A percentile compares a stretch with the other conserved stretches of the same genome.
Evolutionary conservation across 257 asterid genomes (phyloP).

Genomic region (Solanum ossicruentum): DNA sequence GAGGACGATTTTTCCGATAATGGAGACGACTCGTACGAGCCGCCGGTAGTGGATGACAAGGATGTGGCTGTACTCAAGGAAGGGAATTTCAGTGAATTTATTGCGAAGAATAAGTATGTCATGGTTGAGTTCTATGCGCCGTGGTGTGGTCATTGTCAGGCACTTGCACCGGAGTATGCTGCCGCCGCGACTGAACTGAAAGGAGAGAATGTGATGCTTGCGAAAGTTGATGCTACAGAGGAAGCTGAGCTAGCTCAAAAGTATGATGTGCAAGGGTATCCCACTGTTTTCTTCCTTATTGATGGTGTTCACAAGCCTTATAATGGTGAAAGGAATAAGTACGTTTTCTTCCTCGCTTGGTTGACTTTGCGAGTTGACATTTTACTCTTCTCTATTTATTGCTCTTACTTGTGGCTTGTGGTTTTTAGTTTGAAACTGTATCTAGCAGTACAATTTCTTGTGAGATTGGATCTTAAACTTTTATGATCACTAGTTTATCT

Average conservation of each 20-base stretch:
- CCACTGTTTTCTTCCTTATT: conserved; percentile 63
- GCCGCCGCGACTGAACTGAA: conserved; percentile 89
- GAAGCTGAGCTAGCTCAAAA: conserved; percentile 63
- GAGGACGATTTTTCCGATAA: conserved; percentile 25
- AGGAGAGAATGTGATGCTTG: conserved; percentile 52
- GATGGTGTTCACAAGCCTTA: conserved; percentile 73
- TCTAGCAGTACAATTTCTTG: background rate
- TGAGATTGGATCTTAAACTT: background rate
- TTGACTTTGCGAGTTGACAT: background rate
- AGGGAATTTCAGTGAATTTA: conserved; percentile 54
- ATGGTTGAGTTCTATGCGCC: conserved; percentile 97
- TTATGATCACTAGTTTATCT: background rate
- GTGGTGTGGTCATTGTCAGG: conserved; percentile 95
- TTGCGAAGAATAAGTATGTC: conserved; percentile 57
- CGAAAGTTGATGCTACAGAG: conserved; percentile 84
- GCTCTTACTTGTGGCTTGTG: background rate
- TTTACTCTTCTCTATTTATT: background rate
- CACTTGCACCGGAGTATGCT: conserved; percentile 87
- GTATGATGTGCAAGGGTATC: conserved; percentile 74
- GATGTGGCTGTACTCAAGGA: conserved; percentile 74
- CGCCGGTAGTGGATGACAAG: conserved; percentile 61
- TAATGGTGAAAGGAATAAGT: conserved; percentile 75
- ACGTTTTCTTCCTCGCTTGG: conserved; percentile 10
- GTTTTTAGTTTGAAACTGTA: background rate
- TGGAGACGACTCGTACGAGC: conserved; percentile 3